Evolutionary conservation across 2,329 filamentous ascomycete genomes (phyloP), one percentile per base, ranked within the genome.

Genomic region (Pseudogymnoascus sp.): DNA sequence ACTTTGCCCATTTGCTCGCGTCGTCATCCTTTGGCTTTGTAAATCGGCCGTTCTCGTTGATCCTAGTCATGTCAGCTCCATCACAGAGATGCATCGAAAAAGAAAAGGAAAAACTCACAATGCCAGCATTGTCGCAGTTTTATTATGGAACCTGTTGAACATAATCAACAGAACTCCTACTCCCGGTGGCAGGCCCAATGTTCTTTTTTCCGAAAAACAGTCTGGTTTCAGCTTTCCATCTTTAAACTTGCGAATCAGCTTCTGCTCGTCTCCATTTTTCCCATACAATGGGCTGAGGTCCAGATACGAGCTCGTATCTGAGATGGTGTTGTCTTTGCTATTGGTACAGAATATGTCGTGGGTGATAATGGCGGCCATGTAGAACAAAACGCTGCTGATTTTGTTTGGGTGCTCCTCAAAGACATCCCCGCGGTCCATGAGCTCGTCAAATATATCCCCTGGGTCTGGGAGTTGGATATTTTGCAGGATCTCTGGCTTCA

Each of bases 121-220:
- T 0, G 89, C 89, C 16, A 97, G 78, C 65, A 93, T 88, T 61
- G 86, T 83, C 1, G 90, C 92, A 0, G 92, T 84, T 66, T 94
- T 82, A 75, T 97, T 97, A 75, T 97, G 93, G 76, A 94, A 95
- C 58, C 85, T 76, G 69, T 88, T 88, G 75, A 91, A 87, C 88
- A 92, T 91, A 73, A 92, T 81, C 29, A 92, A 75, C 2, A 92
- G 69, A 4, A 90, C 85, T 62, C 84, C 82, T 4, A 89, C 87
- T 11, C 88, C 88, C 0, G 90, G 87, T 0, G 89, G 90, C 69
- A 90, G 87, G 8, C 84, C 87, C 23, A 87, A 74, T 2, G 92
- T 76, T 61, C 89, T 81, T 73, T 86, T 85, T 69, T 91, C 88
- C 2, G 87, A 84, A 67, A 89, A 92, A 6, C 79, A 78, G 68